A percentile compares a stretch with the other conserved stretches of the same genome.
phyloP scores from a whole-genome alignment of 2,329 filamentous ascomycete genomes.

The Xylariaceae sp. region DNA sequence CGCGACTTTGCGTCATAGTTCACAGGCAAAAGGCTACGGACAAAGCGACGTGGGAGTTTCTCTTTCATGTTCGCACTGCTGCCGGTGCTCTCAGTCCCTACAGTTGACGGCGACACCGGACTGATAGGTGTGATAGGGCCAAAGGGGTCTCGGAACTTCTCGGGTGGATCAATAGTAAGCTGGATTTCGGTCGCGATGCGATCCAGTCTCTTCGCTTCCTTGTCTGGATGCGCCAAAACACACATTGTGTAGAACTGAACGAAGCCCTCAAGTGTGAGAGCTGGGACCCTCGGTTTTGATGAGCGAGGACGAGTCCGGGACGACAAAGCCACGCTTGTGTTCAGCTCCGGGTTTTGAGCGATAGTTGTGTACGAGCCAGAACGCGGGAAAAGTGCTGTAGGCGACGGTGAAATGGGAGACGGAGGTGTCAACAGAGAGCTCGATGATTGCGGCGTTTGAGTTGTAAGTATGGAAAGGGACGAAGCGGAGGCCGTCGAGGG shows the following conservation, averaged over 20 bases:
- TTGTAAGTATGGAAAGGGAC: conserved; percentile 27
- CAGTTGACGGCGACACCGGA: conserved; percentile 27
- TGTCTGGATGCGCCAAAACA: conserved; percentile 71
- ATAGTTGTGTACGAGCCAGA: conserved; percentile 12
- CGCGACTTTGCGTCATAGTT: conserved; percentile 53
- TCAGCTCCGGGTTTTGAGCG: not conserved
- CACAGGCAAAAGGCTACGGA: conserved; percentile 66
- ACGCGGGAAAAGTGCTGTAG: conserved; percentile 2
- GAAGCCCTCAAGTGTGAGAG: conserved; percentile 65
- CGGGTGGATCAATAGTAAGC: conserved; percentile 45
- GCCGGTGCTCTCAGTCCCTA: not conserved
- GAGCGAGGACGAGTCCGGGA: conserved; percentile 6
- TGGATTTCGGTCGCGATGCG: conserved; percentile 67
- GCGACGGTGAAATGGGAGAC: conserved; percentile 5
- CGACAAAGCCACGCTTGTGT: not conserved
- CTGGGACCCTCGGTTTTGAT: conserved; percentile 54
- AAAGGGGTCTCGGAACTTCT: not conserved
- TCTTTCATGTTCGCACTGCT: conserved; percentile 56
- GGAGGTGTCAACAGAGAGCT: not conserved
- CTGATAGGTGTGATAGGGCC: not conserved
- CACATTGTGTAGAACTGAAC: conserved; percentile 67
- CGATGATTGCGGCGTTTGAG: conserved; percentile 32
- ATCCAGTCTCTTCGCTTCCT: conserved; percentile 67
- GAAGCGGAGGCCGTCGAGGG: conserved; percentile 6
- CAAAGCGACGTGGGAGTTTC: conserved; percentile 74